Base-by-base conservation (phyloP, 2,329 filamentous ascomycete genomes). In the Macrophomina pseudophaseolina region DNA sequence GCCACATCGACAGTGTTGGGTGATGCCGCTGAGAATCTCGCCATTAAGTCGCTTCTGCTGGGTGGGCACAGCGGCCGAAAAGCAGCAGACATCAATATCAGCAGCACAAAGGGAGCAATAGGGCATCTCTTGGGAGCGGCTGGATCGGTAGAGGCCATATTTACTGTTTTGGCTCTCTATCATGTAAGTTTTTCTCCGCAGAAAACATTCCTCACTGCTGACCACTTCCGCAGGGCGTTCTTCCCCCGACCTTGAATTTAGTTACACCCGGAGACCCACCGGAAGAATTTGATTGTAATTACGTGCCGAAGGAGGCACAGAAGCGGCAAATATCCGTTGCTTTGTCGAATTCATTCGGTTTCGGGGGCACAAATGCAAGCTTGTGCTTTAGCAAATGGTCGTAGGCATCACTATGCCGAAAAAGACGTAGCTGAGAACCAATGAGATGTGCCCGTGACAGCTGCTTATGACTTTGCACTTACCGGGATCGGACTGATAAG, bases 291-390 rank as follows among this genome's bases (percentile, higher is more conserved):
- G 82, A 88, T 69, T 97, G 94, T 81, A 97, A 98, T 75, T 94
- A 97, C 77, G 89, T 97, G 3, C 87, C 93, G 0, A 83, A 88
- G 4, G 75, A 82, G 53, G 85, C 93, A 0, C 94, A 97, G 78
- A 78, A 90, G 63, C 89, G 87, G 70, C 35, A 51, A 30, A 66
- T 59, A 46, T 76, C 83, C 2, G 90, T 94, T 28, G 92, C 91
- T 5, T 73, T 99, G 67, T 95, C 92, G 3, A 99, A 99, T 74
- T 98, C 94, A 76, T 99, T 99, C 80, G 95, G 95, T 0, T 99
- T 99, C 81, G 95, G 95, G 11, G 95, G 95, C 16, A 98, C 94
- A 1, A 99, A 99, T 80, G 94, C 94, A 49, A 93, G 89, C 64
- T 81, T 99, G 44, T 93, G 93, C 63, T 94, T 98, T 73, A 85